Percentiles rank a stretch among this genome's conserved stretches.
Evolutionary conservation across 345 rosid genomes (phyloP).

Genomic region (Eucalyptus rudis): DNA sequence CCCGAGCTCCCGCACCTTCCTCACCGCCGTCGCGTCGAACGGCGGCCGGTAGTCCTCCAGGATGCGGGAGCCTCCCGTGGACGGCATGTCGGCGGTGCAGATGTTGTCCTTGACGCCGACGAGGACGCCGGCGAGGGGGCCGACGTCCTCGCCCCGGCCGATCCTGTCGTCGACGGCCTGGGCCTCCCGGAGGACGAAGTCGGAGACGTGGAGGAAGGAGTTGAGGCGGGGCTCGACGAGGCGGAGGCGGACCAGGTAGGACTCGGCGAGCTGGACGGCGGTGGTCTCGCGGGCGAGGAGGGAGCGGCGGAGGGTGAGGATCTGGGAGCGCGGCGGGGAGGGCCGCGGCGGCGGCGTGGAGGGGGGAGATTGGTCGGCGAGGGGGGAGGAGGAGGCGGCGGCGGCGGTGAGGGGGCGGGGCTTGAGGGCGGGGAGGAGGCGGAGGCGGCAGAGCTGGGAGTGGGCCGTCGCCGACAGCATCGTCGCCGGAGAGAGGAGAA

Average conservation of each 20-base stretch:
- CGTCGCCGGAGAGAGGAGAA: neutral
- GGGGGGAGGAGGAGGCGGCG: neutral
- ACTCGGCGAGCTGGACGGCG: conserved; percentile 55
- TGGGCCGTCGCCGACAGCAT: neutral
- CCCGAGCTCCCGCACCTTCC: conserved; percentile 49
- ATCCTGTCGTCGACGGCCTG: conserved; percentile 35
- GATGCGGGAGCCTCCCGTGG: conserved; percentile 73
- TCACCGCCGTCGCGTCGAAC: conserved; percentile 72
- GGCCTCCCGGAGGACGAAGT: conserved; percentile 41
- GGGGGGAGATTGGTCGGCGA: conserved; percentile 5
- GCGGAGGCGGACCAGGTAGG: conserved; percentile 55
- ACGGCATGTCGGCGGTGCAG: conserved; percentile 81
- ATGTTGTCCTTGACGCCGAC: conserved; percentile 85
- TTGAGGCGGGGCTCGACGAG: conserved; percentile 65
- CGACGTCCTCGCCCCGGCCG: conserved; percentile 39
- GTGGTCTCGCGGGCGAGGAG: conserved; percentile 56
- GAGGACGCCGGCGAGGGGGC: conserved; percentile 71
- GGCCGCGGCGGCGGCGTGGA: neutral
- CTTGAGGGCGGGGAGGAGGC: conserved; percentile 15
- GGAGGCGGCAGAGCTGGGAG: neutral
- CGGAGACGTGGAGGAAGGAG: conserved; percentile 68
- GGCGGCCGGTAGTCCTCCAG: conserved; percentile 65
- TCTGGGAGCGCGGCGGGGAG: conserved; percentile 44
- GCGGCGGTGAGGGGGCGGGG: neutral
- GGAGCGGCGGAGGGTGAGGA: conserved; percentile 56